Evolutionary conservation across 768 basidiomycete genomes (phyloP).

Genomic region (Leccinum longicurvipes): DNA sequence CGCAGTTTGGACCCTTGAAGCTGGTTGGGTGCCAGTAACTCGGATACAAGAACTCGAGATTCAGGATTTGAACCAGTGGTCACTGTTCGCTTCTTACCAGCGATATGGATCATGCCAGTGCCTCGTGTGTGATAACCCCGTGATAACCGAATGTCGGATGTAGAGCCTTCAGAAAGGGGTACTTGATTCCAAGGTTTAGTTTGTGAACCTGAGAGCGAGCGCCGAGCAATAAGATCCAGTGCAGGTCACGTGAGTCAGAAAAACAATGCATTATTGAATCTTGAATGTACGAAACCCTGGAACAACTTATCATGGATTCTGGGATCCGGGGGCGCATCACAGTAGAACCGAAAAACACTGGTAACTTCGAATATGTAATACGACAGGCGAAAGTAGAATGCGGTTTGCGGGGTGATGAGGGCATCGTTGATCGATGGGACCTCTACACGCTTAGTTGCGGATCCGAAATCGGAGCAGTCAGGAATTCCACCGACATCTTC

Average conservation of each 20-base stretch:
- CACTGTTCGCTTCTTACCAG: neutral
- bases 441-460: neutral
- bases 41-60: neutral
- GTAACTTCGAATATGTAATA: neutral
- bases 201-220: neutral
- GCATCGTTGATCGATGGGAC: neutral
- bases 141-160: neutral
- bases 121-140: neutral
- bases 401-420: neutral
- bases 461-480: neutral
- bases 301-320: neutral
- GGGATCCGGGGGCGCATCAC: neutral
- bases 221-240: neutral
- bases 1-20: neutral
- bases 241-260: no score
- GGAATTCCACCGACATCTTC: neutral
- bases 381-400: neutral
- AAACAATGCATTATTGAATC: neutral
- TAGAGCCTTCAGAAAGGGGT: neutral
- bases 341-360: neutral
- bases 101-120: neutral
- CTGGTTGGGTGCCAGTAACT: neutral
- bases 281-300: no score
- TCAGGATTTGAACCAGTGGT: neutral
- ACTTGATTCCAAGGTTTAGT: neutral